These are phyloP conservation scores for Candida arabinofermentans DNA, from an alignment of 805 yeast genomes.

Conservation along the genomic window DNA sequence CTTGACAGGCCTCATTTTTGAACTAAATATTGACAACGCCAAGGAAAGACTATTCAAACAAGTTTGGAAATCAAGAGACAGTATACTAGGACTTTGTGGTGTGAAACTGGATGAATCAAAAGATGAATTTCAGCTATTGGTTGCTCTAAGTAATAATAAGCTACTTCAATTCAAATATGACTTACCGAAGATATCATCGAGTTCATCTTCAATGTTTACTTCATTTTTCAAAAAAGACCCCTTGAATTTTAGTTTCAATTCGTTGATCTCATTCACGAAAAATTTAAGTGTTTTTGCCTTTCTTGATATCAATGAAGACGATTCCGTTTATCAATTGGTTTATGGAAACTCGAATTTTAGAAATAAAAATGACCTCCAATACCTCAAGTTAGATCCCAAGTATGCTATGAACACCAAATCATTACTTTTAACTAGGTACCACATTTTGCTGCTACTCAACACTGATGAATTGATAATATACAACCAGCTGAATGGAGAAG, in stretches of 20 bases:
- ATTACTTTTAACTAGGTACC: conserved; percentile 49
- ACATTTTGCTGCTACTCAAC: conserved; percentile 45
- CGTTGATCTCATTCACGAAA: conserved; percentile 8
- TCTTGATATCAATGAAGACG: conserved; percentile 19
- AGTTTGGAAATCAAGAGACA: conserved; percentile 33
- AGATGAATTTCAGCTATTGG: conserved; percentile 7
- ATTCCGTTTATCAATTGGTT: conserved; percentile 12
- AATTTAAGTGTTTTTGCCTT: conserved; percentile 17
- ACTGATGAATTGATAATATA: conserved; percentile 37
- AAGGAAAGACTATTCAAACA: conserved; percentile 39
- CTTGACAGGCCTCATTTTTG: conserved; percentile 43
- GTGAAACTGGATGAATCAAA: conserved; percentile 2
- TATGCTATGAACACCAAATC: conserved; percentile 26
- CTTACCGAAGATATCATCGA: conserved; percentile 7
- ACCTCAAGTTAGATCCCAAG: conserved; percentile 8
- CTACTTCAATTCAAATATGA: conserved; percentile 12
- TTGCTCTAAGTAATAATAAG: conserved; percentile 12
- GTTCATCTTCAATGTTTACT: conserved; percentile 7
- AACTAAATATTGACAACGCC: conserved; percentile 40
- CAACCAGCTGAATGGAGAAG: conserved; percentile 49
- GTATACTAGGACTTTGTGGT: conserved; percentile 13
- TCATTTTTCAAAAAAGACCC: conserved; percentile 22
- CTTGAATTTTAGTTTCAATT: conserved; percentile 14
- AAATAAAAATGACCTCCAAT: conserved; percentile 19
- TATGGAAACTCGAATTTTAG: conserved; percentile 17